These are phyloP conservation scores for Naganishia sp. DNA, from an alignment of 1,284 basidiomycete genomes.

Conservation along the genomic window DNA sequence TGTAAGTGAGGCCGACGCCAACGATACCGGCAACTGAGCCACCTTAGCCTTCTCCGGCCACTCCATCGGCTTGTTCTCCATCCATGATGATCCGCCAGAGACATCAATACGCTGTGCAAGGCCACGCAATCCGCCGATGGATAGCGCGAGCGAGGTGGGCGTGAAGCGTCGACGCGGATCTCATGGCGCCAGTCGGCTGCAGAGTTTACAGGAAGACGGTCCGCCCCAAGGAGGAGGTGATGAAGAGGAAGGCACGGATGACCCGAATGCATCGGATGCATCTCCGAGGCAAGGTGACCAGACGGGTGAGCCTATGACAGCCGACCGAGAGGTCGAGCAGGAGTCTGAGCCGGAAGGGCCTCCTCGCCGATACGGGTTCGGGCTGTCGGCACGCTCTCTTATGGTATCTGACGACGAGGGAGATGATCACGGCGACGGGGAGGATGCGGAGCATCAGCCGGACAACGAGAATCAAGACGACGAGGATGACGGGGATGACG, in stretches of 20 bases:
- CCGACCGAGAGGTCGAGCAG: background rate
- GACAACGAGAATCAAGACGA: conserved; percentile 47
- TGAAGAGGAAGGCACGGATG: background rate
- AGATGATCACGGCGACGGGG: conserved; percentile 39
- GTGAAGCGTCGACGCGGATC: conserved; percentile 13
- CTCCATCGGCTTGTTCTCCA: conserved; percentile 77
- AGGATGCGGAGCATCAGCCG: conserved; percentile 42
- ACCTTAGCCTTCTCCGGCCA: conserved; percentile 71
- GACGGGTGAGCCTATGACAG: background rate
- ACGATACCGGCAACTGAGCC: background rate
- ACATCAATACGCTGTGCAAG: conserved; percentile 40
- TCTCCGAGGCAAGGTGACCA: background rate
- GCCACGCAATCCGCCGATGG: conserved; percentile 7
- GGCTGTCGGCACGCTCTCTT: conserved; percentile 3
- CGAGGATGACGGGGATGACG: conserved; percentile 25
- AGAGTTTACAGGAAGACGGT: background rate
- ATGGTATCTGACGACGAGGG: conserved; percentile 8
- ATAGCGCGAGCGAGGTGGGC: background rate
- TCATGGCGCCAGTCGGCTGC: conserved; percentile 12
- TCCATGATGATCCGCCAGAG: conserved; percentile 61
- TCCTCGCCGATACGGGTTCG: background rate
- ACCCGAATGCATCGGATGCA: background rate
- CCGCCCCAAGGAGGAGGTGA: background rate
- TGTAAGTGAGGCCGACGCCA: background rate
- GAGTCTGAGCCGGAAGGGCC: background rate